Base-by-base conservation (phyloP, 192 early-diverging fungal species). In the Kickxella alabastrina region DNA sequence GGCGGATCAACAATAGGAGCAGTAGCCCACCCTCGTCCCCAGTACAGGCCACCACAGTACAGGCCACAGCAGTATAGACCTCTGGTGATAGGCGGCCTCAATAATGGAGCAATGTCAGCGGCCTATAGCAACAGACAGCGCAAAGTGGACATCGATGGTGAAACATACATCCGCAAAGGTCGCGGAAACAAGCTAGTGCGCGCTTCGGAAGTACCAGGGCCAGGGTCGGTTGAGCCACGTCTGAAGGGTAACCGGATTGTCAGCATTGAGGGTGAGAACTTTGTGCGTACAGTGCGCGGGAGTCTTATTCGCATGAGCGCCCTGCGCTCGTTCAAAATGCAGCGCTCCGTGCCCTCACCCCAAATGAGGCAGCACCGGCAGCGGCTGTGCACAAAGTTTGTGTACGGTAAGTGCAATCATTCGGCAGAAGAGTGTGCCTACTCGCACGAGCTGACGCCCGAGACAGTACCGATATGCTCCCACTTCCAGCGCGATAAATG, bases 401-500 rank as follows among this genome's bases (percentile, higher is more conserved):
- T 75, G 24, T 63, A 62, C 45, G 56, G 49, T 12, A 53, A 34
- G 32, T 75, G 71, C 52, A 43, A 55, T 10, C 36, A 36, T 17
- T 10, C 51, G 0, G 58, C 54, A 0, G 52, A 55, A 1, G 66
- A 72, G 18, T 86, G 85, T 34, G 55, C 31, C 24, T 77, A 77
- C 43, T 85, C 84, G 13, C 87, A 89, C 46, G 65, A 50, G 4
- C 77, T 72, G 14, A 69, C 67, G 0, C 78, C 82, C 9, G 64
- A 86, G 15, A 78, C 68, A 0, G 64, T 77, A 15, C 84, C 87
- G 0, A 63, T 83, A 26, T 89, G 87, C 44, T 40, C 52, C 14
- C 83, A 89, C 48, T 88, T 84, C 39, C 86, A 86, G 54, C 59
- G 65, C 40, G 82, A 75, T n/a, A 62, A 52, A 6, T 88, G 86